A percentile compares a stretch with the other conserved stretches of the same genome.
Conservation (phyloP, 148 eudicot species). For the Fallopia convolvulus region DNA sequence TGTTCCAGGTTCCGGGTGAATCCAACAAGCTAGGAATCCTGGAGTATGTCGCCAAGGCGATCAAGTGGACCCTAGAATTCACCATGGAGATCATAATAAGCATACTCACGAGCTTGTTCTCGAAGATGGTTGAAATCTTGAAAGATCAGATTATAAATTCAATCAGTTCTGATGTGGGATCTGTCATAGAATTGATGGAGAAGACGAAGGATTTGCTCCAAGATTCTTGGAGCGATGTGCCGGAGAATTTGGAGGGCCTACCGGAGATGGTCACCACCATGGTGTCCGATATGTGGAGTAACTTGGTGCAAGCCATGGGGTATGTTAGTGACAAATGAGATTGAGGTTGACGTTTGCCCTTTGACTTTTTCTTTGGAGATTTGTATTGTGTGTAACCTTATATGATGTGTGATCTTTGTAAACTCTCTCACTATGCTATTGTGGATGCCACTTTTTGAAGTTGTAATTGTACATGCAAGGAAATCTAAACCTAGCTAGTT, state of each 20-base stretch:
- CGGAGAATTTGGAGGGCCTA: conserved; percentile 32
- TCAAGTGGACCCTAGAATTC: conserved; percentile 25
- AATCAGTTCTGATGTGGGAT: conserved; percentile 17
- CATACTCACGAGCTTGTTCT: conserved; percentile 12
- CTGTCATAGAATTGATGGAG: conserved; percentile 26
- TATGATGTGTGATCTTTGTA: too few relatives aligned
- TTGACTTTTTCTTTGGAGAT: background rate
- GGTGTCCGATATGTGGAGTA: conserved; percentile 36
- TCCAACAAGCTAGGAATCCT: conserved; percentile 22
- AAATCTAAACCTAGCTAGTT: too few relatives aligned
- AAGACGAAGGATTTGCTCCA: conserved; percentile 26
- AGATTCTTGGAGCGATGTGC: conserved; percentile 26
- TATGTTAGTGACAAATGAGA: conserved; percentile 27
- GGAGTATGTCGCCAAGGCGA: conserved; percentile 26
- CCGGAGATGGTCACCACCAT: conserved; percentile 34
- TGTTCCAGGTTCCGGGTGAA: conserved; percentile 17
- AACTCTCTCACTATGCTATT: too few relatives aligned
- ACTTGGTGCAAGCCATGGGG: conserved; percentile 30
- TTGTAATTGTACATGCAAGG: too few relatives aligned
- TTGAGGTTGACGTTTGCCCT: conserved; percentile 13
- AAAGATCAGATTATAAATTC: conserved; percentile 27
- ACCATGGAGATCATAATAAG: conserved; percentile 18
- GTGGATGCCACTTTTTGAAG: too few relatives aligned
- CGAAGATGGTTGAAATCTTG: conserved; percentile 24
- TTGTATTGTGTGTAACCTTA: too few relatives aligned